A percentile compares a stretch with the other conserved stretches of the same genome.
Evolutionary conservation across 495 filamentous ascomycete species (phyloP).

Genomic region (Corynascus novoguineensis): DNA sequence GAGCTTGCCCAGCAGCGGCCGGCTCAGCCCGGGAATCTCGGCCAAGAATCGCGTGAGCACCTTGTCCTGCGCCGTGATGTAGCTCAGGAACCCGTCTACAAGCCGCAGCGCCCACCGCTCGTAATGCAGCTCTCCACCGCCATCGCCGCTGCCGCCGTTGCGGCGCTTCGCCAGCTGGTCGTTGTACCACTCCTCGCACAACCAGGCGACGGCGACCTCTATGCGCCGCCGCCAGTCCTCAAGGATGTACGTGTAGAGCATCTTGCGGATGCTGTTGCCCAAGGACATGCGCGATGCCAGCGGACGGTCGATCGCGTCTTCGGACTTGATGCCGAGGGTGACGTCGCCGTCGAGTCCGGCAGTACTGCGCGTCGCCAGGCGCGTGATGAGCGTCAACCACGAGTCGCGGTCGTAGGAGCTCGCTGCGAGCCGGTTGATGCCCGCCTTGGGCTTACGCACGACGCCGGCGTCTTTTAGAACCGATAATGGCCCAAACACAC

Average conservation of each 20-base stretch:
- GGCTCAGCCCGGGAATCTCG: conserved; percentile 77
- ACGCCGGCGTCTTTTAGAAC: conserved; percentile 51
- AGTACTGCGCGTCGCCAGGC: conserved; percentile 75
- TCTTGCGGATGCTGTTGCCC: conserved; percentile 67
- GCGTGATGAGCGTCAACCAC: conserved; percentile 81
- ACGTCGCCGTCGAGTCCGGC: conserved; percentile 52
- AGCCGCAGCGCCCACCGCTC: conserved; percentile 73
- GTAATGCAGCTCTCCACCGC: conserved; percentile 56
- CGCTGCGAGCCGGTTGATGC: conserved; percentile 78
- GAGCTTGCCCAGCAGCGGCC: conserved; percentile 63
- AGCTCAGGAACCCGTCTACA: conserved; percentile 80
- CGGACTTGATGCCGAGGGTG: conserved; percentile 43
- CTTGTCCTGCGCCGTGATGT: conserved; percentile 81
- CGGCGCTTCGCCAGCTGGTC: conserved; percentile 58
- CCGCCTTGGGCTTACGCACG: conserved; percentile 53
- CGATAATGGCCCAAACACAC: conserved; percentile 72
- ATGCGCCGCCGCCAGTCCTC: conserved; percentile 87
- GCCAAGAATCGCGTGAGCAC: conserved; percentile 83
- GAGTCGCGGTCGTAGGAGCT: conserved; percentile 82
- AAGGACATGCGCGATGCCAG: conserved; percentile 35
- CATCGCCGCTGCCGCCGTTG: conserved; percentile 32
- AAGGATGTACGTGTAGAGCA: conserved; percentile 73
- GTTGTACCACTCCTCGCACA: conserved; percentile 98
- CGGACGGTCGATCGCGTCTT: conserved; percentile 32
- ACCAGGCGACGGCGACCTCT: conserved; percentile 81